Evolutionary conservation across 169 alveolate genomes (phyloP).

Genomic region (Miamiensis avidus): DNA sequence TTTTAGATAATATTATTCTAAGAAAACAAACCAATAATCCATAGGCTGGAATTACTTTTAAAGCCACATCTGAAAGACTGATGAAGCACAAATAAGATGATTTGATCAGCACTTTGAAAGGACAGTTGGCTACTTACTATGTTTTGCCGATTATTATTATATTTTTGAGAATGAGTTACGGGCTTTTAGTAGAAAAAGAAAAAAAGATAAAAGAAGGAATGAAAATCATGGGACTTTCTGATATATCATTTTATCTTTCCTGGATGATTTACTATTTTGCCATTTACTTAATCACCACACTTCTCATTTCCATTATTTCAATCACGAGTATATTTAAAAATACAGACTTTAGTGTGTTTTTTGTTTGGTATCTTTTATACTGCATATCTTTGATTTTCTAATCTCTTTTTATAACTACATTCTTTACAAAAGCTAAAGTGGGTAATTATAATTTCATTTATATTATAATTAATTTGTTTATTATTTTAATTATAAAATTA

Average conservation of each 20-base stretch:
- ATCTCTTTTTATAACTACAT: slow-evolving; percentile 24
- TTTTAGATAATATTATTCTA: not conserved
- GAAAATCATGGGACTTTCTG: slow-evolving; percentile 87
- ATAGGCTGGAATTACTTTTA: not conserved
- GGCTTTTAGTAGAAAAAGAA: slow-evolving; percentile 81
- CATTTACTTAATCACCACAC: slow-evolving; percentile 51
- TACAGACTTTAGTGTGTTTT: slow-evolving; percentile 5
- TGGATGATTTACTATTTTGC: slow-evolving; percentile 71
- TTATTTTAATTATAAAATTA: no score
- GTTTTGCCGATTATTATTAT: slow-evolving; percentile 32
- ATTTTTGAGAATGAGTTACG: slow-evolving; percentile 34
- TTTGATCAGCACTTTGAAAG: not conserved
- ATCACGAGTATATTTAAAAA: slow-evolving; percentile 12
- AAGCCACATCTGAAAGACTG: not conserved
- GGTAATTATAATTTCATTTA: not conserved
- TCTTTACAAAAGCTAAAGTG: slow-evolving; percentile 19
- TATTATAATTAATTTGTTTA: no score
- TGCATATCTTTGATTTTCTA: slow-evolving; percentile 17
- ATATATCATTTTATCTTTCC: slow-evolving; percentile 67
- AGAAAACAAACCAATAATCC: not conserved
- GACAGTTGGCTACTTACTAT: slow-evolving; percentile 1
- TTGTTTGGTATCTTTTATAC: slow-evolving; percentile 22
- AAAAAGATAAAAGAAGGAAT: slow-evolving; percentile 78
- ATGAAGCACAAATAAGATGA: not conserved
- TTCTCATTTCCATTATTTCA: not conserved